Evolutionary conservation across 257 asterid genomes (phyloP).

Genomic region (Capsicum chinense): DNA sequence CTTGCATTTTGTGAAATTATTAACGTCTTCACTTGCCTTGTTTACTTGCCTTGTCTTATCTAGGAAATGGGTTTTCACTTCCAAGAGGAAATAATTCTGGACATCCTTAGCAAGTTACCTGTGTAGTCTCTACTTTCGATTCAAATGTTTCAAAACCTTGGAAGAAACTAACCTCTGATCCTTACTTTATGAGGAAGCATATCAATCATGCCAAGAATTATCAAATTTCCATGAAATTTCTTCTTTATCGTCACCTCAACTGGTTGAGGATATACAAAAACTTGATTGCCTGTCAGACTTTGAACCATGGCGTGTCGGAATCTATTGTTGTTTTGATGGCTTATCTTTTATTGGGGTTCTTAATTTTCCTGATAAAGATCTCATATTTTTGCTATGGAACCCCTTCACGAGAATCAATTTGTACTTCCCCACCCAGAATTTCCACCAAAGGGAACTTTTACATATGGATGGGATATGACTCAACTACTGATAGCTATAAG

Average conservation of each 20-base stretch:
- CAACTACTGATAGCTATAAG: neutral
- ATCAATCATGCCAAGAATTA: neutral
- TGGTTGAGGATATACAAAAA: neutral
- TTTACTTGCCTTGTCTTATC: neutral
- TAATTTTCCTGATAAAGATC: neutral
- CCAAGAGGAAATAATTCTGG: neutral
- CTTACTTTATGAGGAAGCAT: neutral
- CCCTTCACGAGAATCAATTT: neutral
- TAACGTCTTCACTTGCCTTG: neutral
- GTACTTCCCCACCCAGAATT: neutral
- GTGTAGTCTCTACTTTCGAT: neutral
- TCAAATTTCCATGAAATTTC: neutral
- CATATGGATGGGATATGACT: neutral
- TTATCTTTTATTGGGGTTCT: neutral
- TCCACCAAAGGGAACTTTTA: neutral
- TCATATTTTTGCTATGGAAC: neutral
- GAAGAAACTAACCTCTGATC: neutral
- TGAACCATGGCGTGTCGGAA: neutral
- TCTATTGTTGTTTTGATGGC: neutral
- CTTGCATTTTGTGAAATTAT: neutral
- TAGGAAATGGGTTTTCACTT: slow-evolving; percentile 1
- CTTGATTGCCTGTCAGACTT: neutral
- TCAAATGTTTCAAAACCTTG: neutral
- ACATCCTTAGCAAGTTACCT: neutral
- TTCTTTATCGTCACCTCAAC: neutral